Base-by-base conservation (phyloP, 345 rosid species). In the Carallia pectinifolia region DNA sequence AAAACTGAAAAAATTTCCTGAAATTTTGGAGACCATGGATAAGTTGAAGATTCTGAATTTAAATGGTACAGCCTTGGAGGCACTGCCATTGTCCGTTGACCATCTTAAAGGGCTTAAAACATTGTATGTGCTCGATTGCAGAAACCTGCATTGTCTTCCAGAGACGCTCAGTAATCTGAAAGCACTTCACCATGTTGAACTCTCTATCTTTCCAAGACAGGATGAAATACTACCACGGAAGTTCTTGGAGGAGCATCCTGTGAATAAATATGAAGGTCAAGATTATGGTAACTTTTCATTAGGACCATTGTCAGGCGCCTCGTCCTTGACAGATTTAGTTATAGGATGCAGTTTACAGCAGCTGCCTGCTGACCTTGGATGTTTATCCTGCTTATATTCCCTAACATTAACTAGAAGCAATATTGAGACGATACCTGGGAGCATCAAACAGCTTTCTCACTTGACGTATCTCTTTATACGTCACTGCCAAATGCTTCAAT, bases 61-160 rank as follows among this genome's bases (percentile, higher is more conserved):
- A 29, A 50, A 23, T 23, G 62, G 62, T 37, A 67, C 53, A 10
- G 53, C 71, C 52, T 56, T 67, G 56, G 52, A 61, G 6, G 38
- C 39, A 6, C 15, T 67, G 3, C 63, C 71, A 6, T 50, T 27
- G 56, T 67, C 71, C 16, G 6, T 67, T 13, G 18, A 55, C 8
- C 55, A 38, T 55, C 53, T 67, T 9, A 6, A 61, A 13, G 62
- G 62, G 63, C 34, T 67, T n/a, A 36, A 37, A 10, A 36, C 13
- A 34, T 67, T 56, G 37, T 27, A 61, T 39, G 6, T 67, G 62
- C 27, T 37, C 38, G 58, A 56, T 29, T 67, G 71, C 38, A 27
- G 17, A n/a, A 67, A 67, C 53, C 62, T 67, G 39, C 62, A 12
- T 34, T 54, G 53, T 40, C 71, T 67, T 39, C 71, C 71, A 67